These are phyloP conservation scores for Ormosia semicastrata DNA, from an alignment of 306 rosid genomes.

Conservation along the genomic window DNA sequence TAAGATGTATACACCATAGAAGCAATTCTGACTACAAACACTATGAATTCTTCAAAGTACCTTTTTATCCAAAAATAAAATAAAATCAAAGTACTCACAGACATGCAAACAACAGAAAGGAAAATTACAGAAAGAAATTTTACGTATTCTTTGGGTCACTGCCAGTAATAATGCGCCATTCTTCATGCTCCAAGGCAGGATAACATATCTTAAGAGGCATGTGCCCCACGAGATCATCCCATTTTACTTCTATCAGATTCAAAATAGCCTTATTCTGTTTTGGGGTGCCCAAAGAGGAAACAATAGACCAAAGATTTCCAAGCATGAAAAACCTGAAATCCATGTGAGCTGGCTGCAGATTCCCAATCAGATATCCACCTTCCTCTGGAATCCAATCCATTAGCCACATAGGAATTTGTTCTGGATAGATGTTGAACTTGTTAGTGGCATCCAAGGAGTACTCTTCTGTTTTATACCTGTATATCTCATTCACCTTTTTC, in stretches of 20 bases:
- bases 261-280: slow-evolving; percentile 74
- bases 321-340: slow-evolving; percentile 95
- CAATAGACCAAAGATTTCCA: slow-evolving; percentile 93
- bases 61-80: background rate
- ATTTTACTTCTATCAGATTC: slow-evolving; percentile 78
- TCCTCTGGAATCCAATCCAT: slow-evolving; percentile 95
- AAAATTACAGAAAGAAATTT: slow-evolving; percentile 23
- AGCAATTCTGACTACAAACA: slow-evolving; percentile 1
- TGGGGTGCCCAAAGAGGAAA: slow-evolving; percentile 90
- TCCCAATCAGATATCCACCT: slow-evolving; percentile 91
- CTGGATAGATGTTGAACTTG: slow-evolving; percentile 97
- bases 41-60: background rate
- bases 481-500: slow-evolving; percentile 86
- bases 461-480: slow-evolving; percentile 95
- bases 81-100: background rate
- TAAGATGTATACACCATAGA: background rate
- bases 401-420: slow-evolving; percentile 91
- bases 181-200: slow-evolving; percentile 88
- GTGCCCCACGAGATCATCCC: slow-evolving; percentile 83
- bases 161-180: slow-evolving; percentile 96
- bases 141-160: slow-evolving; percentile 97
- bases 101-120: background rate
- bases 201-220: slow-evolving; percentile 94
- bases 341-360: slow-evolving; percentile 98
- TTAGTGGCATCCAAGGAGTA: slow-evolving; percentile 85